Conservation (phyloP, 2,329 filamentous ascomycete genomes). For the Aspergillus niger region DNA sequence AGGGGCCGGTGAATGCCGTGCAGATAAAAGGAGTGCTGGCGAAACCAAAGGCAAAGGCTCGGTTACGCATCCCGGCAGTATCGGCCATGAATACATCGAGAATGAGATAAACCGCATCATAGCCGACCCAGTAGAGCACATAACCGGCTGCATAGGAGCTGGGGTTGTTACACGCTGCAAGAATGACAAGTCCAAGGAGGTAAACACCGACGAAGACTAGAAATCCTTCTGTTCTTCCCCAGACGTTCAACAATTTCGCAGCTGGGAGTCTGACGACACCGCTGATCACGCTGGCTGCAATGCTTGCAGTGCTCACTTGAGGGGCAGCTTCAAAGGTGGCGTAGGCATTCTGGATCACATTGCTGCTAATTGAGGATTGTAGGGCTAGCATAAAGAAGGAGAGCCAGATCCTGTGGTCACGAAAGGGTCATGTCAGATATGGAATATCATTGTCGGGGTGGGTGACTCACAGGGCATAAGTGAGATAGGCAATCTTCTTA, state of each 20-base stretch:
- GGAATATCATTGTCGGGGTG: constrained; percentile 16
- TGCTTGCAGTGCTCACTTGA: constrained; percentile 53
- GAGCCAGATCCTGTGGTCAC: constrained; percentile 44
- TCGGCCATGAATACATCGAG: constrained; percentile 65
- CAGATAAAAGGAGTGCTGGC: constrained; percentile 63
- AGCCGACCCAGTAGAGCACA: constrained; percentile 63
- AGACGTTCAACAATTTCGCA: constrained; percentile 64
- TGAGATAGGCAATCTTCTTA: neutral
- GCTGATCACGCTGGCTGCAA: constrained; percentile 58
- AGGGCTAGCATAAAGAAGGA: constrained; percentile 50
- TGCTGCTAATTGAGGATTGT: constrained; percentile 45
- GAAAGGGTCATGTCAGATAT: neutral
- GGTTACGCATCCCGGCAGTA: constrained; percentile 61
- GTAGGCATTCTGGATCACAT: constrained; percentile 53
- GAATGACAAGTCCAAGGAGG: constrained; percentile 58
- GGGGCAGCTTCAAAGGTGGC: constrained; percentile 54
- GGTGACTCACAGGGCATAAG: neutral
- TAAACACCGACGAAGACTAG: constrained; percentile 52
- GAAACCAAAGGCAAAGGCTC: constrained; percentile 63
- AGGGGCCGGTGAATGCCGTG: constrained; percentile 58
- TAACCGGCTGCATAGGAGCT: constrained; percentile 65
- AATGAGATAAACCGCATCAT: constrained; percentile 57
- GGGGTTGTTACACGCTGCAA: constrained; percentile 63
- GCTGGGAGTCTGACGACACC: constrained; percentile 63
- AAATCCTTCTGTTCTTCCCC: constrained; percentile 64